Evolutionary conservation across 1,284 basidiomycete species (phyloP), one percentile per base, ranked within the genome.

Genomic region (Sanguinoderma infundibulare): DNA sequence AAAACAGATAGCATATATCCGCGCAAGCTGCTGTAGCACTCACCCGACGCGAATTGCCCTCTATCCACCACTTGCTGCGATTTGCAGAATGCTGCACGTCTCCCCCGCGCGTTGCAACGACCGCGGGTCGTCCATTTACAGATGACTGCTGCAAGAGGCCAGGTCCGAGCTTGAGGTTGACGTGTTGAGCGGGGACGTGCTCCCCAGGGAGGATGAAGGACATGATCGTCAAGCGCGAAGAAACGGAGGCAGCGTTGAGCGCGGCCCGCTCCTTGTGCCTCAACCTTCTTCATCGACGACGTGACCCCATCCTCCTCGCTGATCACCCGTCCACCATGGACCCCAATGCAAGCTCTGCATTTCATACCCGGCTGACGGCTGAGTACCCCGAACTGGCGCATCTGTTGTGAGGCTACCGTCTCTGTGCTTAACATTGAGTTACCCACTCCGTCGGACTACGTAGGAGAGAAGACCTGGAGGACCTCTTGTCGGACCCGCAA

Each of bases 391-490:
- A 92, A 68, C 78, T 93, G 34, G 78, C 86, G 15, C 79, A 85
- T 70, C 73, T 91, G 69, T 87, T 89, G 91, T 91, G 77, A 71
- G 86, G 24, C 55, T 30, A 55, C 40, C 20, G 52, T 24, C 44
- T 35, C 10, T 26, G 55, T 22, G 24, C 39, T 20, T 30, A 12
- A 53, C 44, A 35, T 49, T 52, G 46, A 32, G 42, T 56, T 39
- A 57, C 36, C 46, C 34, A 53, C 46, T 8, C 49, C 28, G n/a
- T 30, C 28, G 46, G 46, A 32, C 17, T 32, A 50, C 28, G 34
- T 55, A 95, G 93, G 66, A 86, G 91, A 59, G 88, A 93, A 65
- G 93, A 95, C 69, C 82, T 98, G n/a, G 92, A 96, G 74, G 93
- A 95, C 72, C 78, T 97, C 20, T 78, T 97, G 24, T 81, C 83